These are phyloP conservation scores for Apophysomyces variabilis DNA, from an alignment of 371 early-diverging fungal genomes.

Conservation along the genomic window DNA sequence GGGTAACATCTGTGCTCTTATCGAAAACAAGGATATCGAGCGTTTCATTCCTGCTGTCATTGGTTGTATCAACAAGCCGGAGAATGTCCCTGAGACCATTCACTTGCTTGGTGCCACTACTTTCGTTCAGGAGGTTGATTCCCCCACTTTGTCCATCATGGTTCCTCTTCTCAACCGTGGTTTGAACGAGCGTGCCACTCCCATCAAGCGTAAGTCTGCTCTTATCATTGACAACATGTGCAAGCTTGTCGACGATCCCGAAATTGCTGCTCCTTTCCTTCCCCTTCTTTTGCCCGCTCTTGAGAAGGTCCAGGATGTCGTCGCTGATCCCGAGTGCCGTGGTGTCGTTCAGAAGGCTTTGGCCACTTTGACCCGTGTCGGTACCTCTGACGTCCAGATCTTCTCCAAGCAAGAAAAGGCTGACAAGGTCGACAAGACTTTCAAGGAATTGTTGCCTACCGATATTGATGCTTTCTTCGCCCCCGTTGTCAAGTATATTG, in stretches of 20 bases:
- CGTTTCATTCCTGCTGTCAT: slow-evolving; percentile 68
- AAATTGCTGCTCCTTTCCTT: slow-evolving; percentile 80
- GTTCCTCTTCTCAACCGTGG: slow-evolving; percentile 79
- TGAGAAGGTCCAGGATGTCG: slow-evolving; percentile 74
- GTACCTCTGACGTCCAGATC: slow-evolving; percentile 29
- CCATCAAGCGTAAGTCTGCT: slow-evolving; percentile 79
- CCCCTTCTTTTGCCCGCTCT: slow-evolving; percentile 79
- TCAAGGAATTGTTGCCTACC: slow-evolving; percentile 46
- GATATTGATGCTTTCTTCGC: slow-evolving; percentile 45
- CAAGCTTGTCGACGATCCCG: slow-evolving; percentile 81
- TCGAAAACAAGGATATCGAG: slow-evolving; percentile 60
- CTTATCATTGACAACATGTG: slow-evolving; percentile 89
- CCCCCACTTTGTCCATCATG: slow-evolving; percentile 82
- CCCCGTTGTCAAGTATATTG: slow-evolving; percentile 41
- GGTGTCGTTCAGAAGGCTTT: slow-evolving; percentile 59
- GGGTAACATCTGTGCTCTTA: slow-evolving; percentile 49
- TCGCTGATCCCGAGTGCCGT: slow-evolving; percentile 81
- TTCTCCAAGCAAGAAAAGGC: slow-evolving; percentile 49
- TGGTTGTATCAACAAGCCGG: slow-evolving; percentile 66
- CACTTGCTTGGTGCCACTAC: slow-evolving; percentile 70
- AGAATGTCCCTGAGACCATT: slow-evolving; percentile 67
- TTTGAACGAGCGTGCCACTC: slow-evolving; percentile 64
- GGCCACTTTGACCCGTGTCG: slow-evolving; percentile 41
- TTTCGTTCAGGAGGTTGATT: slow-evolving; percentile 80
- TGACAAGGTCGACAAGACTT: slow-evolving; percentile 45